Evolutionary conservation across 2,329 filamentous ascomycete genomes (phyloP).

Genomic region (Paecilomyces niveus): DNA sequence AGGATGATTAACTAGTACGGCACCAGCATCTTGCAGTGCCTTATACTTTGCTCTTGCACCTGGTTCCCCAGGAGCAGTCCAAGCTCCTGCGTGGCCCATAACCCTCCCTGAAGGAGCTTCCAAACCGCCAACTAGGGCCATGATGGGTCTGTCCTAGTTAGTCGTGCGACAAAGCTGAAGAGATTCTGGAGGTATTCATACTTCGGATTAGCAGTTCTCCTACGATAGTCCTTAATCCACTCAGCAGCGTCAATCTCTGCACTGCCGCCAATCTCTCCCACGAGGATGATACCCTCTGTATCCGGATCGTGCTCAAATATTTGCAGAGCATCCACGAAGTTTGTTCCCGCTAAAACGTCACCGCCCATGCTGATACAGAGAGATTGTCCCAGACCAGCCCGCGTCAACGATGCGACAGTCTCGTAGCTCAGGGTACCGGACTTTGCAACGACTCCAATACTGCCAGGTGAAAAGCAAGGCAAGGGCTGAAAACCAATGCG

Average conservation of each 20-base stretch:
- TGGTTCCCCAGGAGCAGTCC: conserved; percentile 59
- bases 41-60: conserved; percentile 59
- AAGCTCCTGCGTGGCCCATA: conserved; percentile 77
- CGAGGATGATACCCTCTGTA: conserved; percentile 64
- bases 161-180: conserved; percentile 3
- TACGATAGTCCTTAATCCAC: conserved; percentile 22
- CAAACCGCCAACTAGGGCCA: conserved; percentile 62
- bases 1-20: conserved; percentile 66
- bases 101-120: conserved; percentile 57
- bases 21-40: conserved; percentile 59
- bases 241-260: conserved; percentile 82
- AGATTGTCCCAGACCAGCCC: conserved; percentile 69
- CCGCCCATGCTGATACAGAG: conserved; percentile 72
- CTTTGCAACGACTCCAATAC: conserved; percentile 70
- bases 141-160: conserved; percentile 53
- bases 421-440: conserved; percentile 77
- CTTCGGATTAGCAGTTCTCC: background rate
- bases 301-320: conserved; percentile 60
- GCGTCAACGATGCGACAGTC: conserved; percentile 65
- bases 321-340: conserved; percentile 62
- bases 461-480: conserved; percentile 61
- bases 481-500: conserved; percentile 71
- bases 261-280: conserved; percentile 76
- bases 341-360: conserved; percentile 66
- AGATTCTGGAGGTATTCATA: background rate